Conservation (phyloP, 352 stramenopile genomes). For the Phytophthora fragariaefolia region DNA sequence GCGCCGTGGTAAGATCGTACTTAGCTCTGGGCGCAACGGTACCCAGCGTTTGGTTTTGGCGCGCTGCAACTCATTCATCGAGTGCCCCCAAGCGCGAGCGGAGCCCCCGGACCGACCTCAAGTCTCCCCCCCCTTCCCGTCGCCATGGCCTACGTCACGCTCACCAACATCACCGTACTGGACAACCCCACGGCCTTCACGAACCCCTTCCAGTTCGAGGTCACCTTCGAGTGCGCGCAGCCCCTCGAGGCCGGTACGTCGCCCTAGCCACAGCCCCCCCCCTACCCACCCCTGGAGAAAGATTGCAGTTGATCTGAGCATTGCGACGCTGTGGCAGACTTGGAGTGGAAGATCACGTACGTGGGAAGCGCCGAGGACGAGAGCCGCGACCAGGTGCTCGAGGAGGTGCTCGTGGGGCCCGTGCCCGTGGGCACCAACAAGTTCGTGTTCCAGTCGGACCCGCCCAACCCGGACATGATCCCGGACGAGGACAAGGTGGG, state of each 20-base stretch:
- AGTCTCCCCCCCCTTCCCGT: not conserved
- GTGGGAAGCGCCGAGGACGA: slow-evolving; percentile 97
- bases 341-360: slow-evolving; percentile 99
- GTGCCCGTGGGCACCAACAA: slow-evolving; percentile 98
- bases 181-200: slow-evolving; percentile 98
- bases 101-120: slow-evolving; percentile 7
- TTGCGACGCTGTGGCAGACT: slow-evolving; percentile 69
- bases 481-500: slow-evolving; percentile 97
- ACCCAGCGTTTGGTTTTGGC: slow-evolving; percentile 25
- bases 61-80: slow-evolving; percentile 25
- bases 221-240: slow-evolving; percentile 99
- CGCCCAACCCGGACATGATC: slow-evolving; percentile 93
- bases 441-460: slow-evolving; percentile 97
- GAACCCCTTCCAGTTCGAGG: slow-evolving; percentile 99
- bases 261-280: no score
- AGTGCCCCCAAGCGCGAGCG: slow-evolving; percentile 13
- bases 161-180: slow-evolving; percentile 96
- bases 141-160: slow-evolving; percentile 87
- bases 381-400: slow-evolving; percentile 96
- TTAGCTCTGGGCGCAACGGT: slow-evolving; percentile 17
- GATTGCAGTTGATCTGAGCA: no score
- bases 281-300: no score
- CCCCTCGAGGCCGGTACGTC: slow-evolving; percentile 93
- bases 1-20: slow-evolving; percentile 27
- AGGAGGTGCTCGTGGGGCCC: slow-evolving; percentile 98